Percentiles rank a stretch among this genome's conserved stretches.
Evolutionary conservation across 805 yeast genomes (phyloP).

Genomic region (Ogataea neopini): DNA sequence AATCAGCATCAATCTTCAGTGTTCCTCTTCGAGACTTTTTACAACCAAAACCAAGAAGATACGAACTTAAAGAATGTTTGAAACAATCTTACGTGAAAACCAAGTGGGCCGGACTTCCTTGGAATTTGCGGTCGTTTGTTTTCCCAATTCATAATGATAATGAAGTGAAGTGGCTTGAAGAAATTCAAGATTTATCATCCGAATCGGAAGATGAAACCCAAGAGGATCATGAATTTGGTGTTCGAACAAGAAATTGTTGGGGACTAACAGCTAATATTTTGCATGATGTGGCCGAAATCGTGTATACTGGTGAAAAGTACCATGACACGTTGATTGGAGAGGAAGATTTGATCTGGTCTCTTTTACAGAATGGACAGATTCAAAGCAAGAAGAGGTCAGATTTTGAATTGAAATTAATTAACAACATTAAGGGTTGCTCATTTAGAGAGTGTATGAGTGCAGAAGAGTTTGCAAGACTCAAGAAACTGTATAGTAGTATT

Average conservation of each 20-base stretch:
- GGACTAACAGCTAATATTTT: slow-evolving; percentile 79
- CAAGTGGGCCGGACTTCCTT: slow-evolving; percentile 72
- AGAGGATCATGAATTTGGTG: slow-evolving; percentile 40
- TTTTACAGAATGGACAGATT: slow-evolving; percentile 55
- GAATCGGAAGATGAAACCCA: slow-evolving; percentile 48
- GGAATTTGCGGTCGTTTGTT: slow-evolving; percentile 63
- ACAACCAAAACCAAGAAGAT: slow-evolving; percentile 33
- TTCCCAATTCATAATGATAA: slow-evolving; percentile 55
- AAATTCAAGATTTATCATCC: slow-evolving; percentile 58
- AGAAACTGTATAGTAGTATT: slow-evolving; percentile 39
- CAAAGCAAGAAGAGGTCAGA: slow-evolving; percentile 44
- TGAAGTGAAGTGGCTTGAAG: slow-evolving; percentile 66
- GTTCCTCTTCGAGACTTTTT: slow-evolving; percentile 66
- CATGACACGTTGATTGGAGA: slow-evolving; percentile 49
- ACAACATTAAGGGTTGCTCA: slow-evolving; percentile 39
- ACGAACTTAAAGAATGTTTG: slow-evolving; percentile 35
- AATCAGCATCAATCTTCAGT: slow-evolving; percentile 67
- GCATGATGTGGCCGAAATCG: slow-evolving; percentile 65
- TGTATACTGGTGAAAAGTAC: slow-evolving; percentile 41
- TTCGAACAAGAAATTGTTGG: slow-evolving; percentile 70
- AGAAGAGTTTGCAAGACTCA: slow-evolving; percentile 44
- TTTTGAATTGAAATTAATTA: slow-evolving; percentile 57
- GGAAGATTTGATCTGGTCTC: slow-evolving; percentile 62
- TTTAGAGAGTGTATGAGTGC: slow-evolving; percentile 48
- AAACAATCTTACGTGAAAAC: slow-evolving; percentile 38